phyloP scores from a whole-genome alignment of 176 grass and related monocot species.

The Phragmites australis region DNA sequence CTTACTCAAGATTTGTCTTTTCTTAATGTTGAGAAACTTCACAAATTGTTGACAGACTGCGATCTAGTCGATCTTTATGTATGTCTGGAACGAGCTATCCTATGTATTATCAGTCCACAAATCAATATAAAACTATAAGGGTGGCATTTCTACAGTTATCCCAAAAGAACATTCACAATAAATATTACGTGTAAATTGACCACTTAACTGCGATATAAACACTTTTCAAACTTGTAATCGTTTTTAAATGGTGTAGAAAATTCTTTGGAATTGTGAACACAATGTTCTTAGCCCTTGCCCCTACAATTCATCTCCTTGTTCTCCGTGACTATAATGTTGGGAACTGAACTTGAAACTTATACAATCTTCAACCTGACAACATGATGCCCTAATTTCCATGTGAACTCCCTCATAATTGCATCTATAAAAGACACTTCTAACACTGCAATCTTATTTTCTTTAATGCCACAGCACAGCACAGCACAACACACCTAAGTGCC shows the following conservation, averaged over 20 bases:
- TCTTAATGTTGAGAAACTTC: slow-evolving; percentile 8
- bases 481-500: slow-evolving; percentile 26
- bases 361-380: slow-evolving; percentile 15
- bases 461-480: neutral
- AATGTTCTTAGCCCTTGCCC: neutral
- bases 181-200: neutral
- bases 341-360: slow-evolving; percentile 2
- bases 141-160: neutral
- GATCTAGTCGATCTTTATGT: neutral
- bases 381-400: slow-evolving; percentile 22
- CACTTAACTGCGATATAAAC: neutral
- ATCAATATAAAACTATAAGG: neutral
- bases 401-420: slow-evolving; percentile 27
- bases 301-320: slow-evolving; percentile 7
- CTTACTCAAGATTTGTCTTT: slow-evolving; percentile 27
- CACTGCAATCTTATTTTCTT: neutral
- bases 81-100: neutral
- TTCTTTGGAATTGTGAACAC: neutral
- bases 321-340: neutral
- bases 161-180: neutral
- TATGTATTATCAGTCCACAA: neutral
- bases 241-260: neutral
- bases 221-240: neutral
- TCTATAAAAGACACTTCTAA: neutral
- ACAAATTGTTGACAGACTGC: neutral